A percentile compares a stretch with the other conserved stretches of the same genome.
These are phyloP conservation scores for Diaporthe aspalathi DNA, from an alignment of 2,329 filamentous ascomycete species.

Conservation along the genomic window DNA sequence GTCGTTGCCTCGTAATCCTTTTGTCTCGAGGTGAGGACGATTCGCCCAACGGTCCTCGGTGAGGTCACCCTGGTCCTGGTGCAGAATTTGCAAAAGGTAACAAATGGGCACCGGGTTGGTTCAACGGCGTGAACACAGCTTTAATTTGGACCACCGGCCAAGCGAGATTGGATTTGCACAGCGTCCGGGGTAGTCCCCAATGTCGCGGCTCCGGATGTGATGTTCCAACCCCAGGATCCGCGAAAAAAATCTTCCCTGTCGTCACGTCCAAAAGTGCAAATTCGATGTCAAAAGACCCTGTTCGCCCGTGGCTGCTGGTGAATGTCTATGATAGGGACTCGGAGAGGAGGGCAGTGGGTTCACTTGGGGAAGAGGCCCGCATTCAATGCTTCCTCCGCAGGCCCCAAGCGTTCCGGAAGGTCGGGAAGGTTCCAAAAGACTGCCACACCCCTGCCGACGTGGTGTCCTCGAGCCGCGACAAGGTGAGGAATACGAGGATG, in stretches of 20 bases:
- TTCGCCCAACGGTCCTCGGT: constrained; percentile 22
- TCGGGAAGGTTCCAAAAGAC: constrained; percentile 21
- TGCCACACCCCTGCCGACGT: constrained; percentile 29
- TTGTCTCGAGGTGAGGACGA: constrained; percentile 3
- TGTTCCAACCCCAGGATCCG: constrained; percentile 31
- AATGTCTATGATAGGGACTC: constrained; percentile 25
- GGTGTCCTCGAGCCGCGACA: constrained; percentile 4
- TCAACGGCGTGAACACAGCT: constrained; percentile 29
- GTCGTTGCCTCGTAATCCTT: background rate
- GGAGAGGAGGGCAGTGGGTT: constrained; percentile 32
- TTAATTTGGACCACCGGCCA: constrained; percentile 34
- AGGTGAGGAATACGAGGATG: constrained; percentile 26
- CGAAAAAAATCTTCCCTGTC: constrained; percentile 37
- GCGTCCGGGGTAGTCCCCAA: constrained; percentile 31
- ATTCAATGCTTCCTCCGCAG: constrained; percentile 30
- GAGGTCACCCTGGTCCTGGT: constrained; percentile 26
- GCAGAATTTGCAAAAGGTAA: constrained; percentile 31
- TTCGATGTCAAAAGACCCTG: constrained; percentile 33
- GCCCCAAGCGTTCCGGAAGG: constrained; percentile 27
- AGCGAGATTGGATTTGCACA: constrained; percentile 39
- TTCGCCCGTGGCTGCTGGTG: background rate
- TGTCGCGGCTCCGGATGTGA: constrained; percentile 35
- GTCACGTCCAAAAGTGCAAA: constrained; percentile 31
- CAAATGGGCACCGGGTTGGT: background rate
- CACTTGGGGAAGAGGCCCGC: constrained; percentile 18